Conservation (phyloP, 495 filamentous ascomycete species). For the Neurospora sublineolata region DNA sequence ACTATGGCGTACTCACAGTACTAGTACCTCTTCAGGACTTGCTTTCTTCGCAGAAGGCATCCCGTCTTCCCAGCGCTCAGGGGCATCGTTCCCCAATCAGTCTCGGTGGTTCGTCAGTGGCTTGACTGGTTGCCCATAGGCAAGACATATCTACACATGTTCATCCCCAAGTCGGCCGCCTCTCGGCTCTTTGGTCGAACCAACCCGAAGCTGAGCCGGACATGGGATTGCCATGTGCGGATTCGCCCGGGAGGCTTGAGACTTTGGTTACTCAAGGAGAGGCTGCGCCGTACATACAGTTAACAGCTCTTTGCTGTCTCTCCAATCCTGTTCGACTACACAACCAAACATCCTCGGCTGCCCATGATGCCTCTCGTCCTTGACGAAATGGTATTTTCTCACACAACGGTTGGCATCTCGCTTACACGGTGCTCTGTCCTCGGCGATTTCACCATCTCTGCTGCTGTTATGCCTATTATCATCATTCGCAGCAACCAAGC, state of each 20-base stretch:
- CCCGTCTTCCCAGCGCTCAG: not conserved
- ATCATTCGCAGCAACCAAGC: not conserved
- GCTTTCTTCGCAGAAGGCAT: not conserved
- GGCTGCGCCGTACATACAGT: not conserved
- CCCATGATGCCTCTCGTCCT: not conserved
- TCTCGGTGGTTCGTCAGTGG: not conserved
- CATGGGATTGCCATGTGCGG: not conserved
- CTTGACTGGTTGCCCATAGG: not conserved
- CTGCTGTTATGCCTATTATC: not conserved
- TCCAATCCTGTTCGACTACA: not conserved
- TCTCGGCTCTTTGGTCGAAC: not conserved
- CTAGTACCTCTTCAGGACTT: not conserved
- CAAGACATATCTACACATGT: not conserved
- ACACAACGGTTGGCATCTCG: not conserved
- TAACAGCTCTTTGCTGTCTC: not conserved
- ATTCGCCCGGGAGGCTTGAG: not conserved
- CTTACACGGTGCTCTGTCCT: not conserved
- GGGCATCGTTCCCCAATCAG: not conserved
- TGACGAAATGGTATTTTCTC: not conserved
- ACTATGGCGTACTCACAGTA: not conserved
- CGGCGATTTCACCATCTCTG: not conserved
- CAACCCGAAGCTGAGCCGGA: not conserved
- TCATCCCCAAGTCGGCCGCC: not conserved
- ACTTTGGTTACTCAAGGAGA: not conserved
- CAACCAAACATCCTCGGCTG: not conserved